Evolutionary conservation across 2,329 filamentous ascomycete species (phyloP), one percentile per base, ranked within the genome.

Genomic region (Fonsecaea erecta): DNA sequence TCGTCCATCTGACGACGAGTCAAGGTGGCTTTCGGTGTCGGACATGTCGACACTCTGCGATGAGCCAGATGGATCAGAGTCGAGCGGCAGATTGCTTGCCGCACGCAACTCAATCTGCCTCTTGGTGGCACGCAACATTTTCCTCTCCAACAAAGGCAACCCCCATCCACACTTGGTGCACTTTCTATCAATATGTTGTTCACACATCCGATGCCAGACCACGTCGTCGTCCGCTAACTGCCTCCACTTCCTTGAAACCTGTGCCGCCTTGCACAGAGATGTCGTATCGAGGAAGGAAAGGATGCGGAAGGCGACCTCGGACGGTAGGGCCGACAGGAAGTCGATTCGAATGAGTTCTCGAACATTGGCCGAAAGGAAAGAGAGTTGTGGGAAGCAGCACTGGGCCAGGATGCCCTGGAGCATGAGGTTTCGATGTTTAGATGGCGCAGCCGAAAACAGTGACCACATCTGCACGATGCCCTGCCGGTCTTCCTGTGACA

Each of bases 381-480:
- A 98, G 6, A 99, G 86, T 74, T 99, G 95, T 1, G 95, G 94
- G 74, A 99, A 98, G 80, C 95, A 99, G 78, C 94, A 98, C 77
- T 98, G 93, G 0, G 94, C 90, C 67, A 99, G 88, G 73, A 99
- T 94, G 71, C 95, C 95, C 76, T 97, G 93, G 7, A 99, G 85
- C 91, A 99, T 98, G 65, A 99, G 85, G 69, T 96, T 94, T 71
- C 95, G 89, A 74, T 98, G 94, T 76, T 96, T 97, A 9, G 92
- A 86, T 0, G 95, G 95, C 0, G 95, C 93, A 43, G 95, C 95
- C 0, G 94, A 98, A 81, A 99, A 99, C 54, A 98, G 84, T 0
- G 94, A 96, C 95, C 95, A 99, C 62, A 98, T 93, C 74, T 97
- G 94, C 35, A 93, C 92, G 73, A 99, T 97, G 74, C 91, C 93